Evolutionary conservation across 2,329 filamentous ascomycete species (phyloP), one percentile per base, ranked within the genome.

Genomic region (Colletotrichum costaricense): DNA sequence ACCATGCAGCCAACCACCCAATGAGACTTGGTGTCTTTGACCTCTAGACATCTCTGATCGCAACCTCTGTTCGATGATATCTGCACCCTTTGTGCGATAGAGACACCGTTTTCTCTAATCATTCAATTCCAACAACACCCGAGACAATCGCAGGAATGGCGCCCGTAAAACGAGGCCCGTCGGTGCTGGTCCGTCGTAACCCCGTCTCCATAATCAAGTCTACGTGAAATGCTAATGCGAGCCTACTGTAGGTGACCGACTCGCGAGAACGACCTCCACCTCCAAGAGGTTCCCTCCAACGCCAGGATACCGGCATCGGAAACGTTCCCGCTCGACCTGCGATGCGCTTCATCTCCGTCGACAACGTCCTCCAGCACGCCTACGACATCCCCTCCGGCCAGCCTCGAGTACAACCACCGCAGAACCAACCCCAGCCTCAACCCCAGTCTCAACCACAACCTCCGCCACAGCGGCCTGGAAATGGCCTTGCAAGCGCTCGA

Each of bases 361-460:
- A 99, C 85, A 97, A 96, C 81, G 94, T 98, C 76, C 91, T 99
- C 5, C 95, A 97, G 81, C 94, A 97, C 85, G 93, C 95, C 73
- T 97, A 95, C 63, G 95, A 98, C 80, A 97, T 99, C 54, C 97
- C 97, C 1, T 98, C 97, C 0, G 95, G 95, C 78, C 96, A 98
- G 82, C 94, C 95, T 69, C 92, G 97, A 52, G 88, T 90, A 19
- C 42, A 49, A n/a, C 42, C 42, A 49, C 42, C 42, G 19, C 42
- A 49, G 42, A 49, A 22, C 42, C 42, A 49, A 8, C 8, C 42
- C 42, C 42, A 49, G 42, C 42, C 19, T 22, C 42, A 49, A 22
- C 42, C 42, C 3, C 42, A 49, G 42, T 49, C 19, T 22, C 42
- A 49, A 49, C 42, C 42, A 22, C 42, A 49, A 0, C 93, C 94